Conservation (phyloP, 129 eudicot genomes). For the Gnaphalium uliginosum region DNA sequence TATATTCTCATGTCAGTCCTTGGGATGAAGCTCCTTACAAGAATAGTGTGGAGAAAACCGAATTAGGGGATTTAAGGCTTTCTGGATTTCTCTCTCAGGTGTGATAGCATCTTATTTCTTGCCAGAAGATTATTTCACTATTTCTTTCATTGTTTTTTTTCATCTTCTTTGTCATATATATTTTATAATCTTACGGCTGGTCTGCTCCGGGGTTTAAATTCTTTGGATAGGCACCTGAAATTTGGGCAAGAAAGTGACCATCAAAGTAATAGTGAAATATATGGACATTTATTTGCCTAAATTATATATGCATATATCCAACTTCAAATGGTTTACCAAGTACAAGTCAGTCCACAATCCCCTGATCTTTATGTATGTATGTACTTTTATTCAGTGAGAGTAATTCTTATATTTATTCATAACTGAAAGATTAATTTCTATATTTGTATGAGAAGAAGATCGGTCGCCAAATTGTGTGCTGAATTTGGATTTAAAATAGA, state of each 20-base stretch:
- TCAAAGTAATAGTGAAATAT: background rate
- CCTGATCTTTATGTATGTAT: background rate
- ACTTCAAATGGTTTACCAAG: background rate
- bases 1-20: slow-evolving; percentile 54
- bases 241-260: background rate
- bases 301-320: background rate
- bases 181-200: background rate
- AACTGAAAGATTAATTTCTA: background rate
- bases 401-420: slow-evolving; percentile 3
- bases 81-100: slow-evolving; percentile 87
- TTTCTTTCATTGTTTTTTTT: slow-evolving; percentile 5
- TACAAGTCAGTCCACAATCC: background rate
- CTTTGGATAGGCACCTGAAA: background rate
- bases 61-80: slow-evolving; percentile 65
- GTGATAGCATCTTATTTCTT: background rate
- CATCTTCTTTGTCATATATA: slow-evolving; percentile 1
- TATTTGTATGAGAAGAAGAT: slow-evolving; percentile 13
- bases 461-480: background rate
- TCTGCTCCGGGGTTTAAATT: slow-evolving; percentile 2
- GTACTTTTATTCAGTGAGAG: slow-evolving; percentile 6
- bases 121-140: background rate
- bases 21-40: slow-evolving; percentile 83
- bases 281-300: background rate
- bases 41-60: slow-evolving; percentile 70
- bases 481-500: background rate